Evolutionary conservation across 306 rosid genomes (phyloP).

Genomic region (Datisca glomerata): DNA sequence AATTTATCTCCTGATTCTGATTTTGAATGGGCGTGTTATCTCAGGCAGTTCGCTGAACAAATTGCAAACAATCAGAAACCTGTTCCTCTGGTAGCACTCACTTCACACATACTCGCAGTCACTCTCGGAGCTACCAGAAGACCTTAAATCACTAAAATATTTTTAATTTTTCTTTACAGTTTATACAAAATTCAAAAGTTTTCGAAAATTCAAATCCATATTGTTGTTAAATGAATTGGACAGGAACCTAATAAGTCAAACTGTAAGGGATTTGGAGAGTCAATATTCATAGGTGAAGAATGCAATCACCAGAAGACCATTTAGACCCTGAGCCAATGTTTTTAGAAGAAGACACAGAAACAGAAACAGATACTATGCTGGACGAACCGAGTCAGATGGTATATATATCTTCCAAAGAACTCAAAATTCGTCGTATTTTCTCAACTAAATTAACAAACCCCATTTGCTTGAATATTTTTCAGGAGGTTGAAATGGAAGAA

Average conservation of each 20-base stretch:
- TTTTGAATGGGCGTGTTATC: neutral
- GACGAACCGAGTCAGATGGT: slow-evolving; percentile 54
- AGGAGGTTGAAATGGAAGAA: slow-evolving; percentile 93
- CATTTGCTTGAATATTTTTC: neutral
- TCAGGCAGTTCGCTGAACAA: slow-evolving; percentile 77
- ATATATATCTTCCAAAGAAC: slow-evolving; percentile 9
- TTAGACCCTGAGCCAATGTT: slow-evolving; percentile 92
- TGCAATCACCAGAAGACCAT: slow-evolving; percentile 38
- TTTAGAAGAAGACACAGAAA: slow-evolving; percentile 46
- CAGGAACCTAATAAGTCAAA: slow-evolving; percentile 39
- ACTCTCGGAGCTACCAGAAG: too few species aligned
- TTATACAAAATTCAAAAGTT: neutral
- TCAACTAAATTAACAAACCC: too few species aligned
- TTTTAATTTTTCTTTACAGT: too few species aligned
- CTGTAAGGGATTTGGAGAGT: slow-evolving; percentile 49
- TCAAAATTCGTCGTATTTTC: too few species aligned
- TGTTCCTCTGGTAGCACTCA: slow-evolving; percentile 34
- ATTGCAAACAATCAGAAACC: slow-evolving; percentile 41
- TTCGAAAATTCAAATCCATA: too few species aligned
- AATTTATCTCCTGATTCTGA: slow-evolving; percentile 4
- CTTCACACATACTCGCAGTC: too few species aligned
- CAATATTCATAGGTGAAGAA: slow-evolving; percentile 66
- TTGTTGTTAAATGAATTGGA: slow-evolving; percentile 10
- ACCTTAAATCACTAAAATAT: too few species aligned
- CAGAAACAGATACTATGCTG: slow-evolving; percentile 12